phyloP scores from a whole-genome alignment of 805 yeast genomes.

The Saccharomyces jurei region DNA sequence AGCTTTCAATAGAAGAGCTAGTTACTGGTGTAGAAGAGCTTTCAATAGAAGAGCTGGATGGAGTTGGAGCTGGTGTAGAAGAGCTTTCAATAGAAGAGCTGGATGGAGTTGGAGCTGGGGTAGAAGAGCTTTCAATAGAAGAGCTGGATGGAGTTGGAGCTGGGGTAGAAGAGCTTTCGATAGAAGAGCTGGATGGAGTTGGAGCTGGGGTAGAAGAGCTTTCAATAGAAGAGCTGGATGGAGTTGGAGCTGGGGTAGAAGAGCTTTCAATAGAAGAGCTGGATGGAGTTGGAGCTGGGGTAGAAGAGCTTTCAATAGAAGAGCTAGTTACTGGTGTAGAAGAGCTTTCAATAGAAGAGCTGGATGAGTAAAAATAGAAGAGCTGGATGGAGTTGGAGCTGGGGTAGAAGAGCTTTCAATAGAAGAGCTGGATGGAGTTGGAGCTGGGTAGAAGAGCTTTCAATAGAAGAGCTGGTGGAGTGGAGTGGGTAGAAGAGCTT shows the following conservation, averaged over 20 bases:
- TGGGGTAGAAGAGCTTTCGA: background rate
- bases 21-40: background rate
- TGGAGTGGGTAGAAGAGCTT: background rate
- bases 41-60: background rate
- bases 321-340: background rate
- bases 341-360: background rate
- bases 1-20: background rate
- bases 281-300: background rate
- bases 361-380: background rate
- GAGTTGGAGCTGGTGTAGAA: background rate
- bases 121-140: background rate
- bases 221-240: background rate
- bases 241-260: background rate
- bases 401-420: background rate
- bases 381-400: background rate
- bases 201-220: background rate
- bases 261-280: background rate
- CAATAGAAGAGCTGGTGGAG: background rate
- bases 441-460: background rate
- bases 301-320: background rate
- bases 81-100: background rate
- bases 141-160: background rate
- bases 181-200: background rate
- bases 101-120: background rate
- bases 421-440: background rate